These are phyloP conservation scores for Anisodus acutangulus DNA, from an alignment of 257 asterid species.

Conservation along the genomic window DNA sequence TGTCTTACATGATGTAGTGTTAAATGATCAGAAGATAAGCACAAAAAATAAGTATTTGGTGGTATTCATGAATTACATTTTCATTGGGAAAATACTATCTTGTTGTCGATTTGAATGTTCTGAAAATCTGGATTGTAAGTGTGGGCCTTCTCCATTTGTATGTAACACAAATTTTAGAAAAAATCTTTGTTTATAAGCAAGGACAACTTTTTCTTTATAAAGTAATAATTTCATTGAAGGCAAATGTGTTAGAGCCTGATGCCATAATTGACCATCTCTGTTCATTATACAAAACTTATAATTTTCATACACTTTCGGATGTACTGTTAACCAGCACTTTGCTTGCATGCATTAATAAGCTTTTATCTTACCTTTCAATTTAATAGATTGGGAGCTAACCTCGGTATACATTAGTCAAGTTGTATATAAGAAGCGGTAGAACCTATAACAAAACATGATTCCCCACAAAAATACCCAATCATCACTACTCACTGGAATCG, in stretches of 20 bases:
- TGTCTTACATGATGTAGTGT: background rate
- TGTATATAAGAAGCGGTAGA: background rate
- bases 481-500: background rate
- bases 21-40: background rate
- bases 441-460: background rate
- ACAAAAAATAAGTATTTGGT: background rate
- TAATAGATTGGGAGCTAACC: background rate
- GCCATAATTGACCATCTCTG: conserved; percentile 1
- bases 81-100: background rate
- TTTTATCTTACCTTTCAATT: conserved; percentile 4
- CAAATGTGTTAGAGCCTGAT: background rate
- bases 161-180: background rate
- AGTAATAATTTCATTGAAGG: background rate
- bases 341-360: background rate
- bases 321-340: background rate
- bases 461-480: background rate
- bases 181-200: background rate
- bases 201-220: background rate
- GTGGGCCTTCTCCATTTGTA: background rate
- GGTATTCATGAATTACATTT: background rate
- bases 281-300: background rate
- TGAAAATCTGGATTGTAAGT: background rate
- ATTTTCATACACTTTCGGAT: background rate
- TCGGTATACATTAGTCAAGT: conserved; percentile 5
- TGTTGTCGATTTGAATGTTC: background rate